Evolutionary conservation across 75 land plant species (phyloP), one percentile per base, ranked within the genome.

Genomic region (Pinus taeda): DNA sequence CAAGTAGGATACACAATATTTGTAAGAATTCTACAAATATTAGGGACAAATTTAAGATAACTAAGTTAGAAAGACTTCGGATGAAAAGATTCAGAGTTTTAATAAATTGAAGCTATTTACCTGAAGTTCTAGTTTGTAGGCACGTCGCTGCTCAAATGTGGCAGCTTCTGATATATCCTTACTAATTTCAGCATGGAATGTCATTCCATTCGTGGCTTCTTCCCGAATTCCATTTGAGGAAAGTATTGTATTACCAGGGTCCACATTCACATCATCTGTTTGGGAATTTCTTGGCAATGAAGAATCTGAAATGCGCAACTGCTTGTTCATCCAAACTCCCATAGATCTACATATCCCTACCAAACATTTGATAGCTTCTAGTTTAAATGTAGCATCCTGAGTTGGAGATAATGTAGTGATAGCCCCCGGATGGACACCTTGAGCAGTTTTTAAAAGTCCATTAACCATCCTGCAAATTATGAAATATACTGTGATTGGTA

Each of bases 261-360:
- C 12, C 24, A 76, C 75, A 58, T 57, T 81, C 39, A 57, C 45
- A 33, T 67, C 45, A 57, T 87, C 95, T 77, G 26, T 70, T 24
- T 88, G 88, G 71, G 78, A 75, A 36, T 17, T 75, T 75, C 73
- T 88, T 45, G 88, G 90, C 63, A 75, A 61, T 66, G 61, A 77
- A 9, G 72, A 59, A 57, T 87, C 85, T 36, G 79, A 88, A 67
- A 85, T 79, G 9, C 74, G 81, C 78, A 92, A 69, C 65, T 91
- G 97, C 55, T 90, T 91, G 57, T 95, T 87, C 90, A 95, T 93
- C 94, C 94, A 95, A 61, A 71, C 39, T 64, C 89, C 98, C 86
- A 93, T 90, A 58, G 98, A 89, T 87, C 85, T 88, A 17, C 92
- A 77, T 33, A 92, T 87, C 57, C 81, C 76, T 60, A 84, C 91